phyloP scores from a whole-genome alignment of 495 filamentous ascomycete genomes.

The Aspergillus avenaceus region DNA sequence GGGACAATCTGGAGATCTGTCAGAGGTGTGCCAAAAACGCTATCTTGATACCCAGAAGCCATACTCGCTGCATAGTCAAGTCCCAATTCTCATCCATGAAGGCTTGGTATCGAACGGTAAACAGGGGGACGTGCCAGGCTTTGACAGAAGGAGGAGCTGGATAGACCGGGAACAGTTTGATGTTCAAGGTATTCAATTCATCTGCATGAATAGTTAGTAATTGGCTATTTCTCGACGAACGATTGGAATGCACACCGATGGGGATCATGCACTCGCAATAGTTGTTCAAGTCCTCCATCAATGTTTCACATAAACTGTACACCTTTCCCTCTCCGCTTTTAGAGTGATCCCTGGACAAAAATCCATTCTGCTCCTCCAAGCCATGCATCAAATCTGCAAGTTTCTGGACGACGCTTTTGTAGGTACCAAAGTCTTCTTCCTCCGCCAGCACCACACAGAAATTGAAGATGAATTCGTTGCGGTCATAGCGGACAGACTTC shows the following conservation, averaged over 20 bases:
- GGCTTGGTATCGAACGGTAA: slow-evolving; percentile 72
- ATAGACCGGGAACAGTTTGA: slow-evolving; percentile 89
- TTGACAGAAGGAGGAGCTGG: slow-evolving; percentile 71
- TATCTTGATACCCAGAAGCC: not conserved
- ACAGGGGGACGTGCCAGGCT: slow-evolving; percentile 85
- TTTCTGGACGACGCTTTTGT: slow-evolving; percentile 80
- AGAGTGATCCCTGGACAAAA: slow-evolving; percentile 50
- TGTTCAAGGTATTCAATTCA: slow-evolving; percentile 90
- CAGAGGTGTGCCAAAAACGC: not conserved
- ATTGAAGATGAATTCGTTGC: slow-evolving; percentile 98
- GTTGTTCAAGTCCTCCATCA: slow-evolving; percentile 93
- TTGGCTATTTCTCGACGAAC: not conserved
- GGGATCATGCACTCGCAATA: slow-evolving; percentile 98
- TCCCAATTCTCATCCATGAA: slow-evolving; percentile 87
- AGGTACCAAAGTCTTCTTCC: slow-evolving; percentile 60
- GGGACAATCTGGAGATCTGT: slow-evolving; percentile 54
- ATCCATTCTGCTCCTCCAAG: slow-evolving; percentile 81
- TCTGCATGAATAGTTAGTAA: slow-evolving; percentile 45
- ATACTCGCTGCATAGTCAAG: slow-evolving; percentile 72
- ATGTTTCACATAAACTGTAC: slow-evolving; percentile 78
- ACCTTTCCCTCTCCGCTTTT: slow-evolving; percentile 58
- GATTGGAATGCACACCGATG: slow-evolving; percentile 53
- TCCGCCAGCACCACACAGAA: slow-evolving; percentile 83
- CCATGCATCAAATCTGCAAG: slow-evolving; percentile 79
- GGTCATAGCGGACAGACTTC: slow-evolving; percentile 66